Percentiles rank a stretch among this genome's conserved stretches.
Conservation (phyloP, 768 basidiomycete species). For the Suillus brevipes region DNA sequence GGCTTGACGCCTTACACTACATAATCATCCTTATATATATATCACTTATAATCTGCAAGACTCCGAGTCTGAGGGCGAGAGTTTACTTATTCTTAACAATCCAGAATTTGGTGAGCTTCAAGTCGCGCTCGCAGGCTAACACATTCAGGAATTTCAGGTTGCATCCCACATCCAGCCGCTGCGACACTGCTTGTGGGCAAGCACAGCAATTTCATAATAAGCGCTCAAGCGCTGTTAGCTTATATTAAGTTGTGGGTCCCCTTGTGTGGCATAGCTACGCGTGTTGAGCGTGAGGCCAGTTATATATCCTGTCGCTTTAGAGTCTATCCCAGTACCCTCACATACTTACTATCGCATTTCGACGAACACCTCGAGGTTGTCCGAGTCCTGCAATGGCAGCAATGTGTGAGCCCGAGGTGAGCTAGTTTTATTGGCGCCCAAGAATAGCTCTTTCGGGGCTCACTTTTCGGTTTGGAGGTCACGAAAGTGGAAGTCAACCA, state of each 20-base stretch:
- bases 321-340: not conserved
- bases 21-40: no score
- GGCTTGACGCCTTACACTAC: no score
- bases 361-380: not conserved
- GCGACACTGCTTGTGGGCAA: no score
- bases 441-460: not conserved
- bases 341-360: not conserved
- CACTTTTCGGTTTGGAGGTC: not conserved
- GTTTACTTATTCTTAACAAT: not conserved
- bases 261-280: not conserved
- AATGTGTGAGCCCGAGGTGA: not conserved
- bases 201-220: constrained; percentile 1
- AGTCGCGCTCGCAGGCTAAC: not conserved
- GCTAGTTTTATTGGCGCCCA: not conserved
- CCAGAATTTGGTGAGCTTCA: not conserved
- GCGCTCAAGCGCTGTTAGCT: not conserved
- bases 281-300: not conserved
- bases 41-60: no score
- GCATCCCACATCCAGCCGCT: not conserved
- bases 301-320: not conserved
- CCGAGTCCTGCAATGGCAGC: not conserved
- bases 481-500: constrained; percentile 13
- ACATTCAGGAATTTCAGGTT: no score
- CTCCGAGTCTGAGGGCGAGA: not conserved
- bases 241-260: constrained; percentile 1